Evolutionary conservation across 164 flowering plant species (phyloP).

Genomic region (Vitis cinerea): DNA sequence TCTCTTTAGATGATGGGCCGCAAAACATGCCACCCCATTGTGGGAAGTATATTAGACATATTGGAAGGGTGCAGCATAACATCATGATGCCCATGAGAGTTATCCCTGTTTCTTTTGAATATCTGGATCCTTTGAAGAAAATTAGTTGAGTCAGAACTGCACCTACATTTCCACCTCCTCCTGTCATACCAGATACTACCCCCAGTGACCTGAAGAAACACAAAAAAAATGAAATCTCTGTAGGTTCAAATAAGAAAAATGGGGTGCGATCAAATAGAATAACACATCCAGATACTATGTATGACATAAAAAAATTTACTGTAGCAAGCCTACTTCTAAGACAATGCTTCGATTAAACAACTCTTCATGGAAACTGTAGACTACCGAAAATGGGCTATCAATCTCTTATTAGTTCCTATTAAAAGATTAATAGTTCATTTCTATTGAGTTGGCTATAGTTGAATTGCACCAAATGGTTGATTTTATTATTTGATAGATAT

Average conservation of each 20-base stretch:
- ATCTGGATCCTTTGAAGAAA: constrained; percentile 76
- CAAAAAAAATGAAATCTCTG: too few species aligned
- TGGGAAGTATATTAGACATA: constrained; percentile 72
- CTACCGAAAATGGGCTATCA: too few species aligned
- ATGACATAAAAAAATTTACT: not conserved
- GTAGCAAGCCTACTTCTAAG: not conserved
- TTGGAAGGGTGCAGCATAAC: constrained; percentile 61
- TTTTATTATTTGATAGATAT: not conserved
- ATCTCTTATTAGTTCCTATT: too few species aligned
- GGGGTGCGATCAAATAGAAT: not conserved
- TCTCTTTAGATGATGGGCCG: constrained; percentile 51
- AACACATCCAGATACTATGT: not conserved
- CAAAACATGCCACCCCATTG: constrained; percentile 94
- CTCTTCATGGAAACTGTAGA: not conserved
- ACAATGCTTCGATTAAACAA: not conserved
- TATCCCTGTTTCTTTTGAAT: constrained; percentile 71
- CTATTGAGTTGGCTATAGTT: not conserved
- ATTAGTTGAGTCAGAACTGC: constrained; percentile 82
- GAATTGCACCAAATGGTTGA: not conserved
- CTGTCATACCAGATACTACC: constrained; percentile 89
- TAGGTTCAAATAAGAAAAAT: too few species aligned
- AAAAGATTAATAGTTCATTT: too few species aligned
- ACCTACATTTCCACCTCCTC: constrained; percentile 90
- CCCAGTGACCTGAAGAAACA: constrained; percentile 68
- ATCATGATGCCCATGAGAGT: constrained; percentile 89